Base-by-base conservation (phyloP, 768 basidiomycete genomes). In the Hirschioporus abietinus region DNA sequence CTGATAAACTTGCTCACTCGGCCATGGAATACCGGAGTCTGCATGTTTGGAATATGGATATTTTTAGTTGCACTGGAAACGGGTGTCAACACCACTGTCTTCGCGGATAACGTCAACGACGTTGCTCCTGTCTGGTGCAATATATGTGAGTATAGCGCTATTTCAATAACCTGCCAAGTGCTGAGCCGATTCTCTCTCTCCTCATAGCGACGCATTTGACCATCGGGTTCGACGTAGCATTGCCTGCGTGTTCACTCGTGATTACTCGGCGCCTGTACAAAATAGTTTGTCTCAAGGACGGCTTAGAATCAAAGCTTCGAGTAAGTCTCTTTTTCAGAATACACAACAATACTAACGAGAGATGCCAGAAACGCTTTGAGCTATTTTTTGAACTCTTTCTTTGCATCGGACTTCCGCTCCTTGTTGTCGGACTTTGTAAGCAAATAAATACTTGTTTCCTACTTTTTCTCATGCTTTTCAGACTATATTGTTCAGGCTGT, bases 101-200 rank as follows among this genome's bases (percentile, higher is more conserved):
- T 86, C 58, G 82, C 82, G 30, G 82, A 83, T 69, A 81, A 88
- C 75, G 92, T 95, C 67, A 88, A 93, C 72, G 87, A 86, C 68
- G 95, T 96, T 80, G 88, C 93, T 23, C 91, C 96, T 73, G 94
- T 94, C 68, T 88, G 83, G 82, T 86, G 86, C 71, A 85, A 87
- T 71, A 83, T 87, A 62, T 77, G 86, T 86, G 64, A 67, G 83
- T 72, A n/a, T n/a, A n/a, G n/a, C n/a, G n/a, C n/a, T n/a, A n/a
- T n/a, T n/a, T n/a, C n/a, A n/a, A n/a, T n/a, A n/a, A n/a, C n/a
- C n/a, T n/a, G n/a, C n/a, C n/a, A n/a, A n/a, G n/a, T n/a, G n/a
- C n/a, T n/a, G n/a, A n/a, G n/a, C n/a, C n/a, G n/a, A n/a, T n/a
- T n/a, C n/a, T n/a, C n/a, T 7, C 10, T 36, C 52, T 42, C 26